Percentiles rank a stretch among this genome's conserved stretches.
phyloP scores from a whole-genome alignment of 352 stramenopile species.

The Phytophthora sansomeana region DNA sequence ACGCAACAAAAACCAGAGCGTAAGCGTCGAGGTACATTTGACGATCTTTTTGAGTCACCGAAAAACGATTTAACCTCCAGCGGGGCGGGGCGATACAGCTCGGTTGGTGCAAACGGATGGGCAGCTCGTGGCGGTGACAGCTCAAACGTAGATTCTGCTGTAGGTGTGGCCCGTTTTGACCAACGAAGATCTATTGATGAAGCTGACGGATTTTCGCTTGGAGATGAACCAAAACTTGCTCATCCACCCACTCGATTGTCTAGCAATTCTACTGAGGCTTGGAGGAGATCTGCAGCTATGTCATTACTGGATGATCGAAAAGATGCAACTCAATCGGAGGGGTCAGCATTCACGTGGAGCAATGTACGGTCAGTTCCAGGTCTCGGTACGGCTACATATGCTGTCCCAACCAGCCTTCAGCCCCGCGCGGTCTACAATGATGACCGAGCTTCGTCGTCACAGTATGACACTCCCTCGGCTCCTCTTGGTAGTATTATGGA shows the following conservation, averaged over 20 bases:
- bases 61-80: conserved; percentile 25
- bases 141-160: conserved; percentile 15
- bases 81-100: conserved; percentile 14
- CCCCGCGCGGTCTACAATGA: conserved; percentile 15
- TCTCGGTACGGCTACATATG: conserved; percentile 48
- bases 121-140: conserved; percentile 18
- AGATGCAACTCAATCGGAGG: conserved; percentile 14
- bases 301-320: conserved; percentile 30
- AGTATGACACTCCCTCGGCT: conserved; percentile 13
- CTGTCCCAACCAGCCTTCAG: conserved; percentile 50
- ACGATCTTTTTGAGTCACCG: conserved; percentile 79
- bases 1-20: conserved; percentile 24
- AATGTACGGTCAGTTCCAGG: conserved; percentile 39
- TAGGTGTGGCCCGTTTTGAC: conserved; percentile 71
- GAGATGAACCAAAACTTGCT: conserved; percentile 5
- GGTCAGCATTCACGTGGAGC: conserved; percentile 48
- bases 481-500: conserved; percentile 67
- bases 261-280: conserved; percentile 27
- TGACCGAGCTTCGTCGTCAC: conserved; percentile 9
- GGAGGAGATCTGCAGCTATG: conserved; percentile 32
- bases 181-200: conserved; percentile 38
- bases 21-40: conserved; percentile 73
- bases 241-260: neutral
- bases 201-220: conserved; percentile 29
- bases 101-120: conserved; percentile 17